Conservation (phyloP, 2,329 filamentous ascomycete genomes). For the Nothophaeocryptopus gaeumannii region DNA sequence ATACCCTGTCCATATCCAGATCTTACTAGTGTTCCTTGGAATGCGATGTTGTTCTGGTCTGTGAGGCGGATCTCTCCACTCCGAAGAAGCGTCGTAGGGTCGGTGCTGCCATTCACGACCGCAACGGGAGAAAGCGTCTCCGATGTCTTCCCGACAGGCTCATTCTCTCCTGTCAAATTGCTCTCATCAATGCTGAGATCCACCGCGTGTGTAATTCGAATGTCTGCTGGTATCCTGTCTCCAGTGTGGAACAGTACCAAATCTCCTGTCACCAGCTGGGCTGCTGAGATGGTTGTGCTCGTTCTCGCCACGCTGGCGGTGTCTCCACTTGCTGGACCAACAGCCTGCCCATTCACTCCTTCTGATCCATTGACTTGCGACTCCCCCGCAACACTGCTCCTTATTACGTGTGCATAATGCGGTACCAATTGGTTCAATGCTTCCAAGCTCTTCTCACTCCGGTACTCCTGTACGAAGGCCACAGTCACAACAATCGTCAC, state of each 20-base stretch:
- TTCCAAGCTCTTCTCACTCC: constrained; percentile 95
- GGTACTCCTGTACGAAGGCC: constrained; percentile 94
- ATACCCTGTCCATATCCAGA: constrained; percentile 94
- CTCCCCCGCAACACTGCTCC: constrained; percentile 38
- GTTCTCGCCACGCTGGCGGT: constrained; percentile 63
- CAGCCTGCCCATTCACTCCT: constrained; percentile 3
- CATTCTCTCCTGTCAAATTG: constrained; percentile 94
- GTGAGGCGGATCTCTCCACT: constrained; percentile 67
- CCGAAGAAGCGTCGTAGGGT: constrained; percentile 16
- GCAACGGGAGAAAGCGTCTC: constrained; percentile 51
- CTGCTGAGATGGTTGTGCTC: constrained; percentile 81
- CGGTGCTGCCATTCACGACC: constrained; percentile 24
- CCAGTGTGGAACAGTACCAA: constrained; percentile 91
- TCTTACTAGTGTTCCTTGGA: constrained; percentile 95
- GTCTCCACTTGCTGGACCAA: constrained; percentile 40
- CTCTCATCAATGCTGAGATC: constrained; percentile 95
- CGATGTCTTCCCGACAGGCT: constrained; percentile 77
- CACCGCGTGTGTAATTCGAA: constrained; percentile 85
- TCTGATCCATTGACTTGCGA: constrained; percentile 21
- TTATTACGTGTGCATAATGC: constrained; percentile 92
- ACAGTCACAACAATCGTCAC: constrained; percentile 97
- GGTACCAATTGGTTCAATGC: constrained; percentile 90
- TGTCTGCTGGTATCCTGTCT: constrained; percentile 92
- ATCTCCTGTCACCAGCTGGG: constrained; percentile 86
- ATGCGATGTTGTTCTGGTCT: constrained; percentile 85